Evolutionary conservation across 768 basidiomycete genomes (phyloP).

Genomic region (Phaeolepiota aurea): DNA sequence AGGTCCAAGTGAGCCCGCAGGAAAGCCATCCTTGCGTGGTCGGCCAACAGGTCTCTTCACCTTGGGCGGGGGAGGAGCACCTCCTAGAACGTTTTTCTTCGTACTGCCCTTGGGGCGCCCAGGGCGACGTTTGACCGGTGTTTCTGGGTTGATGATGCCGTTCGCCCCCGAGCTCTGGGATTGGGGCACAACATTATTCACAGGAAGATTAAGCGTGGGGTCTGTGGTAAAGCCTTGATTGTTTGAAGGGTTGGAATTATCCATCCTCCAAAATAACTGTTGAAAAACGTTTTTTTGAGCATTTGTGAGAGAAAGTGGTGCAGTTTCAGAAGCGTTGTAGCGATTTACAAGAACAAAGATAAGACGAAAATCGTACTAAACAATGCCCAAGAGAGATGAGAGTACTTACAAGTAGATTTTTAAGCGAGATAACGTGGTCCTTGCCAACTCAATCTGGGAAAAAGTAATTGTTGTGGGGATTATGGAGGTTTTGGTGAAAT

Average conservation of each 20-base stretch:
- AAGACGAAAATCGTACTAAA: not conserved
- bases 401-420: constrained; percentile 1
- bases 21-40: constrained; percentile 75
- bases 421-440: too few relatives aligned
- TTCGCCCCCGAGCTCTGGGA: not conserved
- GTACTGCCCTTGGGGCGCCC: constrained; percentile 77
- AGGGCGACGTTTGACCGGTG: constrained; percentile 50
- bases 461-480: too few relatives aligned
- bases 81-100: constrained; percentile 46
- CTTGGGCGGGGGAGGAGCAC: constrained; percentile 33
- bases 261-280: constrained; percentile 4
- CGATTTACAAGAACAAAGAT: not conserved
- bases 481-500: too few relatives aligned
- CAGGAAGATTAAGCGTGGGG: not conserved
- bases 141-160: constrained; percentile 1
- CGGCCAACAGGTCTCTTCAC: constrained; percentile 74
- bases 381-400: not conserved
- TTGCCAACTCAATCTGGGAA: too few relatives aligned
- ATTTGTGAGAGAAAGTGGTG: not conserved
- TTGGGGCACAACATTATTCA: not conserved
- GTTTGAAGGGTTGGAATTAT: constrained; percentile 2
- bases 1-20: constrained; percentile 62
- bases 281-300: constrained; percentile 1
- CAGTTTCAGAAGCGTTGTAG: too few relatives aligned
- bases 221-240: not conserved